Conservation (phyloP, 306 rosid species). For the Geum urbanum region DNA sequence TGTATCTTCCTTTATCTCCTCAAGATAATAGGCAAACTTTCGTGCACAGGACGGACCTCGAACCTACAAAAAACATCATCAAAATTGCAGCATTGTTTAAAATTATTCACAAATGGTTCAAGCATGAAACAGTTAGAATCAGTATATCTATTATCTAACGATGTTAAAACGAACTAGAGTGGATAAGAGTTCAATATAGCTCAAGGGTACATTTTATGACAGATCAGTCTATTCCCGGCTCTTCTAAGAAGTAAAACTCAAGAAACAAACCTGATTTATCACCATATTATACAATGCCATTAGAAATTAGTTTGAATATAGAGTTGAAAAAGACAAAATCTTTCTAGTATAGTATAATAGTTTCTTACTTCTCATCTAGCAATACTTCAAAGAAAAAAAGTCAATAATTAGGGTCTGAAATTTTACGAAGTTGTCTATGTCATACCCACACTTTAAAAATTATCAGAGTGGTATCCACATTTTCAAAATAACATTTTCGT, state of each 20-base stretch:
- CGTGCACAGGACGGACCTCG: conserved; percentile 93
- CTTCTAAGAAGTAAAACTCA: background rate
- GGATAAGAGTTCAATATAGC: background rate
- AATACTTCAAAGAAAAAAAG: too few species aligned
- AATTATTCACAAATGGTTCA: conserved; percentile 15
- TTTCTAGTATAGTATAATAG: background rate
- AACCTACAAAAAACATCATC: conserved; percentile 46
- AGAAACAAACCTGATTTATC: background rate
- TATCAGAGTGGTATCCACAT: too few species aligned
- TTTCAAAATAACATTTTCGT: too few species aligned
- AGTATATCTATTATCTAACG: background rate
- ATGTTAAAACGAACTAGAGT: background rate
- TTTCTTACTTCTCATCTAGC: background rate
- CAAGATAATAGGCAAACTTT: conserved; percentile 58
- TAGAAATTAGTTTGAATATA: background rate
- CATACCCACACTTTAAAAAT: too few species aligned
- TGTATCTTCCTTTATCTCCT: conserved; percentile 58
- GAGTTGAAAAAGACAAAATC: background rate
- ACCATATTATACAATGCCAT: background rate
- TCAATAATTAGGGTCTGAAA: too few species aligned
- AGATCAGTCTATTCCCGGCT: background rate
- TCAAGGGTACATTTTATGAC: background rate
- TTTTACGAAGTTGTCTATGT: too few species aligned
- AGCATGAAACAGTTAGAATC: background rate
- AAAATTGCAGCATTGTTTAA: conserved; percentile 4